These are phyloP conservation scores for Quercus phellos DNA, from an alignment of 331 rosid species.

Conservation along the genomic window DNA sequence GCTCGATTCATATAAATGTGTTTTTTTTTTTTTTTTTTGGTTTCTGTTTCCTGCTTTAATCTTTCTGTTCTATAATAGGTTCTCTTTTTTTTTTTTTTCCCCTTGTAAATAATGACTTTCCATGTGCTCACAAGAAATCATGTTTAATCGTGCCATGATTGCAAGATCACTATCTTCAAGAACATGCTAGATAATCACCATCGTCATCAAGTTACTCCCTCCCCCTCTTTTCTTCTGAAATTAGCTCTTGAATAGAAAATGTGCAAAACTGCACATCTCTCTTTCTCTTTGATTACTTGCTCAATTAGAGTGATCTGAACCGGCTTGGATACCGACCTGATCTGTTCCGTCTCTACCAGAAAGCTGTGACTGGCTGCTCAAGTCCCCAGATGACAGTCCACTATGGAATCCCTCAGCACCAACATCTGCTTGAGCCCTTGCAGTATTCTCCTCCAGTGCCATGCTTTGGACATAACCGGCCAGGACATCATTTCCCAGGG, in stretches of 20 bases:
- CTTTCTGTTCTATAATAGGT: slow-evolving; percentile 27
- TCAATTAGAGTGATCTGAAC: slow-evolving; percentile 37
- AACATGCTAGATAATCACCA: slow-evolving; percentile 27
- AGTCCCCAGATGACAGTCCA: slow-evolving; percentile 23
- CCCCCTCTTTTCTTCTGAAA: slow-evolving; percentile 17
- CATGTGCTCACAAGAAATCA: slow-evolving; percentile 36
- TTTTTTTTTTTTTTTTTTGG: slow-evolving; percentile 8
- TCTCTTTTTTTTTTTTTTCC: slow-evolving; percentile 1
- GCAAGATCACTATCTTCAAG: slow-evolving; percentile 18
- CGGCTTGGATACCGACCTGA: slow-evolving; percentile 32
- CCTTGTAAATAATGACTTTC: slow-evolving; percentile 20
- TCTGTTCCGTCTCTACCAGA: slow-evolving; percentile 28
- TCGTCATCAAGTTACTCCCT: slow-evolving; percentile 18
- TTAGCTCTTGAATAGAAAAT: slow-evolving; percentile 22
- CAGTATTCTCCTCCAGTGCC: slow-evolving; percentile 40
- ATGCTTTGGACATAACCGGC: slow-evolving; percentile 41
- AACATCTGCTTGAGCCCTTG: slow-evolving; percentile 8
- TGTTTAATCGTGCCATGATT: slow-evolving; percentile 27
- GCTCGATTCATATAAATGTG: slow-evolving; percentile 26
- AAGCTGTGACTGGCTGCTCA: slow-evolving; percentile 27
- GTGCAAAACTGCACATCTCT: slow-evolving; percentile 27
- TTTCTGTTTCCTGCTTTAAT: slow-evolving; percentile 22
- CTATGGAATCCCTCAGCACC: slow-evolving; percentile 16
- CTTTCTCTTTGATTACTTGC: slow-evolving; percentile 43
- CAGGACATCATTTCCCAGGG: slow-evolving; percentile 36